Evolutionary conservation across 108 stramenopile species (phyloP), one percentile per base, ranked within the genome.

Genomic region (Pseudonitzschia pungens): DNA sequence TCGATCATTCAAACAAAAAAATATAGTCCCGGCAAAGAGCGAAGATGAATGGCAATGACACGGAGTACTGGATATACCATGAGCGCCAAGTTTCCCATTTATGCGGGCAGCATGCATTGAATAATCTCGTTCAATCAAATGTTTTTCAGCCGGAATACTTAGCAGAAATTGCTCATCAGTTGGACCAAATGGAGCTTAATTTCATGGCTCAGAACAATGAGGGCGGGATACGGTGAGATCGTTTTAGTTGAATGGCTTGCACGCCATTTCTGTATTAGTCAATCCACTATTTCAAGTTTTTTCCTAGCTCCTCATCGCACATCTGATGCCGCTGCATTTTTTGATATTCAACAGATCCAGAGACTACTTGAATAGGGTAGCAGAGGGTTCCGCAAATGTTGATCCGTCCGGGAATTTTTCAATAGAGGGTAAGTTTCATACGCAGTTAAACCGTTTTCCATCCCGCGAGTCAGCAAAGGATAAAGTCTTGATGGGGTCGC

Each of bases 31-130:
- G 53, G 24, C n/a, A 54, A 24, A 54, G 27, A 58, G 57, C 15
- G n/a, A 67, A 67, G 44, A 67, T 48, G 66, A 50, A 50, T 21
- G 45, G 42, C 41, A 48, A 60, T 33, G 48, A 45, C 40, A 26
- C 21, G 15, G 77, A 78, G 71, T 78, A 68, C 36, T 93, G 90
- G 85, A 84, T 97, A 36, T 97, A 97, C 60, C 94, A 97, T 71
- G 96, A 97, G 53, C 88, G 89, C 28, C 96, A 97, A 78, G 77
- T 93, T 48, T 82, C 90, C 31, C 66, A 81, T 31, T 84, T 97
- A 7, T 97, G 96, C 71, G 96, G 96, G 16, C 96, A 97, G 82
- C 96, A 97, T 74, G 89, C 90, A 11, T 74, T 97, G 77, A 97
- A 97, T 74, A 95, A 95, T 70, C 83, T 97, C 10, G 78, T 94